A percentile compares a stretch with the other conserved stretches of the same genome.
phyloP scores from a whole-genome alignment of 768 basidiomycete species.

The Xanthoconium stramineum region DNA sequence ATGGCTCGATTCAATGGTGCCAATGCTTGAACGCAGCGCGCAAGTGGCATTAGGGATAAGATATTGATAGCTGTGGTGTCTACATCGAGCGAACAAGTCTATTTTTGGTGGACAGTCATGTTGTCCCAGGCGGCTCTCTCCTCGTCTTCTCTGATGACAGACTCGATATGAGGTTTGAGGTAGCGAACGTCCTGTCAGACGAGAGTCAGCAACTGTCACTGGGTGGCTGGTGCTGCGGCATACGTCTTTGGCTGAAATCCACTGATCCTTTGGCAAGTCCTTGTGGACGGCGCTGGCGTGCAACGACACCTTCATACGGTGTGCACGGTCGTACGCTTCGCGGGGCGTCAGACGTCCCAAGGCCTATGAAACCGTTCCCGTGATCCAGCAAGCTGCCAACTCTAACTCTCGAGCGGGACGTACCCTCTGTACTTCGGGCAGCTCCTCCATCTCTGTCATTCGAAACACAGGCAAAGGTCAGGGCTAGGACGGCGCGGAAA shows the following conservation, averaged over 20 bases:
- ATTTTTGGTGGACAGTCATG: slow-evolving; percentile 66
- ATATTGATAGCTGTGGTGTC: slow-evolving; percentile 20
- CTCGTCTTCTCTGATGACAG: slow-evolving; percentile 68
- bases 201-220: slow-evolving; percentile 7
- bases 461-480: no score
- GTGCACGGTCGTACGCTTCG: slow-evolving; percentile 87
- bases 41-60: slow-evolving; percentile 11
- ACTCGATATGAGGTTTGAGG: slow-evolving; percentile 72
- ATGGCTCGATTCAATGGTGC: neutral
- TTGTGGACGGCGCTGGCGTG: slow-evolving; percentile 79
- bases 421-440: slow-evolving; percentile 74
- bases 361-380: slow-evolving; percentile 53
- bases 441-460: slow-evolving; percentile 69
- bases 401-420: slow-evolving; percentile 16
- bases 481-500: neutral
- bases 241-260: slow-evolving; percentile 76
- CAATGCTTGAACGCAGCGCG: neutral
- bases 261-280: slow-evolving; percentile 76
- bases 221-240: slow-evolving; percentile 16
- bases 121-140: slow-evolving; percentile 85
- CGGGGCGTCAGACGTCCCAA: slow-evolving; percentile 73
- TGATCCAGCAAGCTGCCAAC: neutral
- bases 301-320: slow-evolving; percentile 76
- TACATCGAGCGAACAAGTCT: slow-evolving; percentile 34
- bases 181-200: slow-evolving; percentile 78